Evolutionary conservation across 2,329 filamentous ascomycete genomes (phyloP).

Genomic region (Alternaria sp.): DNA sequence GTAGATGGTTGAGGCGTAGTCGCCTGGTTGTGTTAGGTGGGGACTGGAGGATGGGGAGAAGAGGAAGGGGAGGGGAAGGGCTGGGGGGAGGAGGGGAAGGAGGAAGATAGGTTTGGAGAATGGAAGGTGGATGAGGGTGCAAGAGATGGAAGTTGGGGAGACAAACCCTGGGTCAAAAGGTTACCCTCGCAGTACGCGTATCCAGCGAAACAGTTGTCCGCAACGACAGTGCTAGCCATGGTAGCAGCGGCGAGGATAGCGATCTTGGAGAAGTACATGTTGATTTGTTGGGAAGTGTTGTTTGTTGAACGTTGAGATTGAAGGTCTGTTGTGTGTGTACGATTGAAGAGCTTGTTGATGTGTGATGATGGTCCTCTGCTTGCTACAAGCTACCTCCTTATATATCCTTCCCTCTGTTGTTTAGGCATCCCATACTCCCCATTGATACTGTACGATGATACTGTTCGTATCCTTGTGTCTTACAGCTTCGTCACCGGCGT

Average conservation of each 20-base stretch:
- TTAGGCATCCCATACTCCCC: background rate
- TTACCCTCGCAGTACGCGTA: background rate
- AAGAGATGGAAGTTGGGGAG: background rate
- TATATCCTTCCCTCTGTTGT: background rate
- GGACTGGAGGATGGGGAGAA: background rate
- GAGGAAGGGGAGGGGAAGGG: too few species aligned
- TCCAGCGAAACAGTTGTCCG: background rate
- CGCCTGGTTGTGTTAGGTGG: background rate
- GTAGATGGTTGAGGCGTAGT: constrained; percentile 1
- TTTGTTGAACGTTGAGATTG: background rate
- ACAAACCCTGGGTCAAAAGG: background rate
- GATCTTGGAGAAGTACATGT: background rate
- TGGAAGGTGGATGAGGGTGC: too few species aligned
- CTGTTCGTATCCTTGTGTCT: background rate
- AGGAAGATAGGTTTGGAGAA: too few species aligned
- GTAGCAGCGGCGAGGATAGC: background rate
- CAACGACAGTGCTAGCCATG: background rate
- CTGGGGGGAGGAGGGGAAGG: too few species aligned
- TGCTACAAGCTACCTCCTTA: background rate
- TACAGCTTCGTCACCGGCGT: background rate
- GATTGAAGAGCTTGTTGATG: background rate
- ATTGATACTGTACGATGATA: background rate
- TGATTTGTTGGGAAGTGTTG: background rate
- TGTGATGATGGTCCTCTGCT: background rate
- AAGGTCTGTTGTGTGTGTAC: background rate